Evolutionary conservation across 768 basidiomycete genomes (phyloP).

Genomic region (Leccinum imitatum): DNA sequence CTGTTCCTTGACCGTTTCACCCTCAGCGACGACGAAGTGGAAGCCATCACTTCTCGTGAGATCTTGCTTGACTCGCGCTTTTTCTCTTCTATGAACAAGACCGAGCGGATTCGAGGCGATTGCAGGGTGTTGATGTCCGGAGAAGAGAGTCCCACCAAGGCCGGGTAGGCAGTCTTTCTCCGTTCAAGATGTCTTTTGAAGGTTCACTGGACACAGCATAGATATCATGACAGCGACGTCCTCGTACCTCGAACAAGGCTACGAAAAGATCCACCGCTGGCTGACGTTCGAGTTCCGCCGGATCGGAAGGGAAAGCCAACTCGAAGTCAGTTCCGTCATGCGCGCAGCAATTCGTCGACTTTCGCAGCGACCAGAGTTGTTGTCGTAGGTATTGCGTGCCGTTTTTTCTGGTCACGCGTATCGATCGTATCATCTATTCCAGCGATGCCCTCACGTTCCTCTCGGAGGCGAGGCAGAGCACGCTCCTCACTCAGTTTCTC

Average conservation of each 20-base stretch:
- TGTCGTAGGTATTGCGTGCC: conserved; percentile 36
- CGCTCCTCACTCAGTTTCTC: conserved; percentile 79
- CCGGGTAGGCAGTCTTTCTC: conserved; percentile 52
- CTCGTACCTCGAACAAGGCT: conserved; percentile 82
- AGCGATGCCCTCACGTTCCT: conserved; percentile 78
- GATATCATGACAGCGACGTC: conserved; percentile 89
- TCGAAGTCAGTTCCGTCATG: conserved; percentile 67
- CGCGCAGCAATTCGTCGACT: conserved; percentile 72
- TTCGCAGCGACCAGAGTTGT: conserved; percentile 72
- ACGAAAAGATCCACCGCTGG: conserved; percentile 87
- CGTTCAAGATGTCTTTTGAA: background rate
- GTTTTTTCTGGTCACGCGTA: background rate
- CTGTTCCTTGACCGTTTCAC: conserved; percentile 88
- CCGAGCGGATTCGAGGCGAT: conserved; percentile 77
- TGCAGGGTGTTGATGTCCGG: conserved; percentile 86
- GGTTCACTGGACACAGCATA: conserved; percentile 45
- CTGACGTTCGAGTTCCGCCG: conserved; percentile 81
- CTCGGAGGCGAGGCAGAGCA: conserved; percentile 77
- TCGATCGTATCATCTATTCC: conserved; percentile 6
- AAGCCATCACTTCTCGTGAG: conserved; percentile 75
- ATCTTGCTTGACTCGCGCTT: conserved; percentile 71
- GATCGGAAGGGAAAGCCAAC: conserved; percentile 68
- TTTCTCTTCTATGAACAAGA: conserved; percentile 86
- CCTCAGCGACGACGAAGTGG: conserved; percentile 67
- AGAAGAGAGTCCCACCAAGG: conserved; percentile 73